These are phyloP conservation scores for Auricularia sp. DNA, from an alignment of 768 basidiomycete genomes.

Conservation along the genomic window DNA sequence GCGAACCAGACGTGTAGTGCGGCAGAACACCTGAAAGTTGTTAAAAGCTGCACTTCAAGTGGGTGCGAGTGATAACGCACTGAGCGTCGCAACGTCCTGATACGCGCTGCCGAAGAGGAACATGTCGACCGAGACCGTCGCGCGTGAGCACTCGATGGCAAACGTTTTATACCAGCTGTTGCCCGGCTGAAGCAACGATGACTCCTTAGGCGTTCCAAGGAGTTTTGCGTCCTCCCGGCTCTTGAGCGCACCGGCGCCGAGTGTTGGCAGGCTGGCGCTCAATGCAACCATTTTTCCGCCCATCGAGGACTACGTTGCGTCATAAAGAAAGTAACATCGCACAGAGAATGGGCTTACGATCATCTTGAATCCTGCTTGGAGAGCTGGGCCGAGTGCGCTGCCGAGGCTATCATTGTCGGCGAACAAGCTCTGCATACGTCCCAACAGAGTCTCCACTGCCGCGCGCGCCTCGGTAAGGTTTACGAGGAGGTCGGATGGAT, in stretches of 20 bases:
- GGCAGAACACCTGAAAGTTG: constrained; percentile 67
- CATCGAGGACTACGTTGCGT: constrained; percentile 57
- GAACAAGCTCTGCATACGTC: constrained; percentile 91
- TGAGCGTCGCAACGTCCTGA: constrained; percentile 92
- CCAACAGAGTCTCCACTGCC: constrained; percentile 71
- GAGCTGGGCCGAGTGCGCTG: constrained; percentile 86
- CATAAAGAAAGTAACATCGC: not conserved
- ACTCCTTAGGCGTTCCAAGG: constrained; percentile 94
- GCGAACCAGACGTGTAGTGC: constrained; percentile 95
- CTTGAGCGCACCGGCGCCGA: constrained; percentile 87
- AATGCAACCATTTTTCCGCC: constrained; percentile 91
- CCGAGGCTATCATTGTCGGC: constrained; percentile 86
- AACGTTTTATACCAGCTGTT: constrained; percentile 97
- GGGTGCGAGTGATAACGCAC: constrained; percentile 28
- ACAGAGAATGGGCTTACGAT: constrained; percentile 40
- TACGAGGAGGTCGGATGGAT: constrained; percentile 89
- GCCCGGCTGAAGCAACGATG: constrained; percentile 82
- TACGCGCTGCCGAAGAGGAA: constrained; percentile 92
- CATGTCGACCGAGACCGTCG: constrained; percentile 98
- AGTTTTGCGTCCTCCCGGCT: constrained; percentile 95
- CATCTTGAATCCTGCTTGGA: constrained; percentile 93
- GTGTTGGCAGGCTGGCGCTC: constrained; percentile 73
- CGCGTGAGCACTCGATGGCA: constrained; percentile 96
- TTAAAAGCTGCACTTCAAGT: not conserved
- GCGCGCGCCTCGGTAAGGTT: constrained; percentile 80